These are phyloP conservation scores for Lactarius sanguifluus DNA, from an alignment of 768 basidiomycete genomes.

Conservation along the genomic window DNA sequence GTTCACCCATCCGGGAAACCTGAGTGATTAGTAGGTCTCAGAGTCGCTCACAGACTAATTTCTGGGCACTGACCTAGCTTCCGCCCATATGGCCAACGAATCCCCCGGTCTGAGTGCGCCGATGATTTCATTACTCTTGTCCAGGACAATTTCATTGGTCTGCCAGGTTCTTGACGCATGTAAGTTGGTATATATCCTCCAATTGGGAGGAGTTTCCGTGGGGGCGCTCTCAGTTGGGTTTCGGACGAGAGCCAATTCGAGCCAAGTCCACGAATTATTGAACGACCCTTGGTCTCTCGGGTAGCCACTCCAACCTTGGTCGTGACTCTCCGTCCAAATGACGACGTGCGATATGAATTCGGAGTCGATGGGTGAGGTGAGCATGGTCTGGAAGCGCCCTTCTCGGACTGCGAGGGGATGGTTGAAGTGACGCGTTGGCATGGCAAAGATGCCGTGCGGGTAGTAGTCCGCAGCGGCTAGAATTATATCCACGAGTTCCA, in stretches of 20 bases:
- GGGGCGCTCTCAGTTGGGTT: background rate
- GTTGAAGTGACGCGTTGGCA: background rate
- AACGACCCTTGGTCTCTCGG: background rate
- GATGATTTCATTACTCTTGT: background rate
- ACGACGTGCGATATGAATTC: constrained; percentile 1
- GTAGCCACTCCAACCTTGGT: constrained; percentile 13
- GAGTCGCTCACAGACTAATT: too few species aligned
- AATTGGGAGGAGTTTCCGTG: background rate
- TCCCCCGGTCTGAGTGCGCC: background rate
- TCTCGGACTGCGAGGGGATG: background rate
- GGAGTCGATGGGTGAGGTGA: background rate
- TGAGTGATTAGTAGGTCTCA: background rate
- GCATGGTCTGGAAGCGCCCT: background rate
- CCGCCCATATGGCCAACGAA: background rate
- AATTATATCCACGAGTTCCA: background rate
- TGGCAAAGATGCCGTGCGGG: background rate
- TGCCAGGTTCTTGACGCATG: constrained; percentile 6
- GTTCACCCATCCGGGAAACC: constrained; percentile 5
- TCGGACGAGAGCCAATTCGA: background rate
- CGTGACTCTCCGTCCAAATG: constrained; percentile 13
- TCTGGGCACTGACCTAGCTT: background rate
- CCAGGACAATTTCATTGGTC: constrained; percentile 1
- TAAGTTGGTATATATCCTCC: constrained; percentile 1
- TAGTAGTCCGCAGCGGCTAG: background rate
- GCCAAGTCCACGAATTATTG: constrained; percentile 11